phyloP scores from a whole-genome alignment of 108 stramenopile species.

The Cyclotella baltica region DNA sequence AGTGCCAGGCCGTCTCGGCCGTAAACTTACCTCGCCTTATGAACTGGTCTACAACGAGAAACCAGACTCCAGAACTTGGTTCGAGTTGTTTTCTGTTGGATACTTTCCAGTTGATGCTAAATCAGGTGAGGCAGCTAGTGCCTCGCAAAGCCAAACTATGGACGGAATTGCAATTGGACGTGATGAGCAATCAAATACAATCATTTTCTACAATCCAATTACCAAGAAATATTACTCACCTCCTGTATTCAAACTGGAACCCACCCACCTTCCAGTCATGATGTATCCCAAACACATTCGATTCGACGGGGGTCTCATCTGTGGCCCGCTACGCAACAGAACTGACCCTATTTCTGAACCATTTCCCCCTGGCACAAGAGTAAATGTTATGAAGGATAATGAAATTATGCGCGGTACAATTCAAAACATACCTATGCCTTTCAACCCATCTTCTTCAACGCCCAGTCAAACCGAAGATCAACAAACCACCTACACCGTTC shows the following conservation, averaged over 20 bases:
- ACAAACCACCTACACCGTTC: slow-evolving; percentile 2
- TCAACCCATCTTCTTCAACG: neutral
- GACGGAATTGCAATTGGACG: slow-evolving; percentile 30
- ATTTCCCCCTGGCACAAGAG: slow-evolving; percentile 16
- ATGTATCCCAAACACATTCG: neutral
- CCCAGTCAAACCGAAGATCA: neutral
- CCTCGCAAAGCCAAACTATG: slow-evolving; percentile 11
- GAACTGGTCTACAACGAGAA: slow-evolving; percentile 20
- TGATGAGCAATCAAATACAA: slow-evolving; percentile 14
- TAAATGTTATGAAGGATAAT: neutral
- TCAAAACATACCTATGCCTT: neutral
- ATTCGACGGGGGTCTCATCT: slow-evolving; percentile 16
- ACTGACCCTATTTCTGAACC: slow-evolving; percentile 12
- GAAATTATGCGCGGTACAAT: neutral
- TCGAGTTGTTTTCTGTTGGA: slow-evolving; percentile 27
- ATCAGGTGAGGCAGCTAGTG: neutral
- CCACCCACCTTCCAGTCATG: neutral
- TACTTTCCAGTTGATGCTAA: slow-evolving; percentile 19
- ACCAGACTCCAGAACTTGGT: slow-evolving; percentile 27
- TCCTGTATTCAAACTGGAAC: slow-evolving; percentile 8
- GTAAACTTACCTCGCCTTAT: slow-evolving; percentile 22
- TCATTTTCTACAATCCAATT: slow-evolving; percentile 23
- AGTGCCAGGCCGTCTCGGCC: slow-evolving; percentile 18
- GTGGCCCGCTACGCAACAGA: slow-evolving; percentile 2
- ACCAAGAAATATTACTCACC: slow-evolving; percentile 9